Percentiles rank a stretch among this genome's conserved stretches.
phyloP scores from a whole-genome alignment of 2,329 filamentous ascomycete species.

The Fusarium tricinctum region DNA sequence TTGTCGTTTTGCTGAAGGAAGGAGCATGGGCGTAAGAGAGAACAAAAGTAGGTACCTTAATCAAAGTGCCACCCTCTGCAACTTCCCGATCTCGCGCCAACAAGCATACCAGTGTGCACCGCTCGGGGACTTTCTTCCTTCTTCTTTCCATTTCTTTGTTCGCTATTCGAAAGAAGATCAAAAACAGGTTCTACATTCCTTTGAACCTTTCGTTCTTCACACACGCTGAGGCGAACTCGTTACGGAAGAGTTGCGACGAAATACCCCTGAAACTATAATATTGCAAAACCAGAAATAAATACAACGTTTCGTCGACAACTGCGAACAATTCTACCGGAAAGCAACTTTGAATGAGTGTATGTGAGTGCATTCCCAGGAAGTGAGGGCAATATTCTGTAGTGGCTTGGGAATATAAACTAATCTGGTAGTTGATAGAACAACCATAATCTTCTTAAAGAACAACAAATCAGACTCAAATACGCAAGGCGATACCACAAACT shows the following conservation, averaged over 20 bases:
- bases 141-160: background rate
- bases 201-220: background rate
- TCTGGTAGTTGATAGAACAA: background rate
- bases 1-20: fast-evolving
- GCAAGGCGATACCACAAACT: background rate
- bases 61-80: conserved; percentile 13
- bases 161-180: fast-evolving
- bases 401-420: background rate
- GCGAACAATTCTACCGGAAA: background rate
- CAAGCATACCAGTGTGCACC: background rate
- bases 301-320: background rate
- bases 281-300: background rate
- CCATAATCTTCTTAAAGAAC: background rate
- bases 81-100: conserved; percentile 2
- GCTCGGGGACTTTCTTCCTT: background rate
- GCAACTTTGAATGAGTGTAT: background rate
- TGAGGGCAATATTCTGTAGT: background rate
- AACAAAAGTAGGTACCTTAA: background rate
- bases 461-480: background rate
- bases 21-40: background rate
- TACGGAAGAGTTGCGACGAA: background rate
- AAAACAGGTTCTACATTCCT: fast-evolving
- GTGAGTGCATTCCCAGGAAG: background rate
- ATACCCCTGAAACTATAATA: background rate
- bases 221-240: background rate